phyloP scores from a whole-genome alignment of 2,329 filamentous ascomycete genomes.

The Fusarium miscanthi region DNA sequence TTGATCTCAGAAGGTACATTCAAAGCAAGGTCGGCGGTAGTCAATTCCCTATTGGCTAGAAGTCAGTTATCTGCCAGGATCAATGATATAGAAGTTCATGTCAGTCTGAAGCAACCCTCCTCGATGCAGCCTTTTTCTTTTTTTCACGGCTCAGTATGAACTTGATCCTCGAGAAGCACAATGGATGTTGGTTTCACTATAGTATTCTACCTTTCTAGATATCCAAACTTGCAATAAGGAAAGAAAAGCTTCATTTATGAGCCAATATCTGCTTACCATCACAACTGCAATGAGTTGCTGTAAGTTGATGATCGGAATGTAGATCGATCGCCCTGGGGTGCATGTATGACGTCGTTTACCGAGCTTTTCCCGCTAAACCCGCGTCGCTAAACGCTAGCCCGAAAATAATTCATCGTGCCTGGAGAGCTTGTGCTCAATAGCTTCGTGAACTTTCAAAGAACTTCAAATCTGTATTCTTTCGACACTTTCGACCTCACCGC shows the following conservation, averaged over 20 bases:
- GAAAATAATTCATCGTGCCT: conserved; percentile 25
- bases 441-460: conserved; percentile 7
- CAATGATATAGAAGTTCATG: neutral
- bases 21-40: neutral
- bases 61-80: neutral
- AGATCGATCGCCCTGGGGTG: conserved; percentile 11
- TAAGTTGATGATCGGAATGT: neutral
- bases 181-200: rapidly evolving
- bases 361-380: conserved; percentile 18
- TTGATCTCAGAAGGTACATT: rapidly evolving
- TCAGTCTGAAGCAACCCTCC: neutral
- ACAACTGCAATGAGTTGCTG: neutral
- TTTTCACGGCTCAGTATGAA: neutral
- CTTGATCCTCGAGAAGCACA: neutral
- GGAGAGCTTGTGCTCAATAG: conserved; percentile 28
- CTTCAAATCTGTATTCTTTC: neutral
- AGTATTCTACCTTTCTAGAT: neutral
- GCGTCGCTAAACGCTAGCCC: conserved; percentile 10
- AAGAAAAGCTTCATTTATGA: neutral
- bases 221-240: rapidly evolving
- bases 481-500: rapidly evolving
- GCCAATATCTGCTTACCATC: neutral
- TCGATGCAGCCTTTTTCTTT: neutral
- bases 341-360: conserved; percentile 32
- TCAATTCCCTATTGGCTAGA: neutral